Evolutionary conservation across 106 monocot genomes (phyloP).

Genomic region (Gastrodia elata): DNA sequence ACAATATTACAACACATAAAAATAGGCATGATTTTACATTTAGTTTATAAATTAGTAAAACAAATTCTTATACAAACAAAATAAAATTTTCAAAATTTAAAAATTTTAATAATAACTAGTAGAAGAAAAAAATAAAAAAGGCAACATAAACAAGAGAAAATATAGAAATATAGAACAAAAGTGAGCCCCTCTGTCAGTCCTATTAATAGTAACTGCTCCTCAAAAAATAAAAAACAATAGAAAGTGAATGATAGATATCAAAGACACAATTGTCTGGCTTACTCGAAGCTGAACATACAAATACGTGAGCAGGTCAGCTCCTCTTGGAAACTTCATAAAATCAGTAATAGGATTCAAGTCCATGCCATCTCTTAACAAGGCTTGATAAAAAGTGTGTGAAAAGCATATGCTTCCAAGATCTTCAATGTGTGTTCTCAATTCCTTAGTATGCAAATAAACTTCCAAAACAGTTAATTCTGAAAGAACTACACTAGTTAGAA

Average conservation of each 20-base stretch:
- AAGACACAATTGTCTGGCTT: slow-evolving; percentile 40
- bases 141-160: too few relatives aligned
- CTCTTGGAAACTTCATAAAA: slow-evolving; percentile 68
- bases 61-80: too few relatives aligned
- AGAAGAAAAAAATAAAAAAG: too few relatives aligned
- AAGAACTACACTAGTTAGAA: slow-evolving; percentile 21
- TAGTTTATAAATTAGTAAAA: too few relatives aligned
- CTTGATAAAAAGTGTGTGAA: slow-evolving; percentile 23
- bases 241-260: neutral
- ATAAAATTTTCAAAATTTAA: too few relatives aligned
- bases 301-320: slow-evolving; percentile 87
- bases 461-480: slow-evolving; percentile 73
- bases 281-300: slow-evolving; percentile 91
- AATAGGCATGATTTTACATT: too few relatives aligned
- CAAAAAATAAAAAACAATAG: neutral
- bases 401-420: slow-evolving; percentile 71
- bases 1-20: too few relatives aligned
- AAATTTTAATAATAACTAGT: too few relatives aligned
- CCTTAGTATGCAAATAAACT: slow-evolving; percentile 71
- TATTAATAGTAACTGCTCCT: neutral
- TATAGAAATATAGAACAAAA: neutral
- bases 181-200: neutral
- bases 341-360: slow-evolving; percentile 18
- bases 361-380: slow-evolving; percentile 23
- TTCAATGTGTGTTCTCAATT: slow-evolving; percentile 64